These are phyloP conservation scores for Phaeoacremonium minimum DNA, from an alignment of 2,329 filamentous ascomycete genomes.

Conservation along the genomic window DNA sequence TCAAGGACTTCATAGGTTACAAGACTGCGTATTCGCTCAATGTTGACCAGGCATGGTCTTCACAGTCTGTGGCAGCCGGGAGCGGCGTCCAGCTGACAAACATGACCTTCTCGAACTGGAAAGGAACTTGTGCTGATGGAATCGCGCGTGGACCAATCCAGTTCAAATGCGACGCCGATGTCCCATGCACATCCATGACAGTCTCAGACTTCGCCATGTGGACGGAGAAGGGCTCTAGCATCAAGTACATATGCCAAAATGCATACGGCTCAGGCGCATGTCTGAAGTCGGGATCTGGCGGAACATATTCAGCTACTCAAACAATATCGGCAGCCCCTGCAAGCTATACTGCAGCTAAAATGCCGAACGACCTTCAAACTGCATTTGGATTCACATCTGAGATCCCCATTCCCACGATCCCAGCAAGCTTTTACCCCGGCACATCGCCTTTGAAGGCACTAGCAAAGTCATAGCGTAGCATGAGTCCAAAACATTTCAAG, in stretches of 20 bases:
- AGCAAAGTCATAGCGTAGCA: too few species aligned
- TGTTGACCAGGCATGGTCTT: slow-evolving; percentile 47
- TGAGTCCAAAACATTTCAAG: too few species aligned
- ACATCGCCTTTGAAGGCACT: slow-evolving; percentile 5
- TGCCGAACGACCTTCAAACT: slow-evolving; percentile 6
- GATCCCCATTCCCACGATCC: slow-evolving; percentile 7
- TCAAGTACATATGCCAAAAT: slow-evolving; percentile 10
- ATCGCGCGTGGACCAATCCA: slow-evolving; percentile 46
- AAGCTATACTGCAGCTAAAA: slow-evolving; percentile 7
- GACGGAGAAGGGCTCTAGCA: slow-evolving; percentile 37
- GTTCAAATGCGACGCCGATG: slow-evolving; percentile 41
- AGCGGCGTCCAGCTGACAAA: slow-evolving; percentile 47
- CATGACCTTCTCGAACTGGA: slow-evolving; percentile 52
- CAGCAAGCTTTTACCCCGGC: slow-evolving; percentile 7
- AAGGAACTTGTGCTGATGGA: slow-evolving; percentile 46
- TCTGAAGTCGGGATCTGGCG: slow-evolving; percentile 7
- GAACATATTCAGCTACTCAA: slow-evolving; percentile 11
- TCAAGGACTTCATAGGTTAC: slow-evolving; percentile 58
- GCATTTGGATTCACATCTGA: slow-evolving; percentile 5
- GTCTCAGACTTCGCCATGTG: slow-evolving; percentile 48
- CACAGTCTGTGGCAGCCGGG: slow-evolving; percentile 23
- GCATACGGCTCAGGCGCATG: slow-evolving; percentile 14
- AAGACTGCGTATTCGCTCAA: slow-evolving; percentile 54
- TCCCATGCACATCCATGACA: slow-evolving; percentile 47
- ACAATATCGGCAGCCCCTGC: slow-evolving; percentile 6